A percentile compares a stretch with the other conserved stretches of the same genome.
These are phyloP conservation scores for Orbilia brochopaga DNA, from an alignment of 2,329 filamentous ascomycete genomes.

Conservation along the genomic window DNA sequence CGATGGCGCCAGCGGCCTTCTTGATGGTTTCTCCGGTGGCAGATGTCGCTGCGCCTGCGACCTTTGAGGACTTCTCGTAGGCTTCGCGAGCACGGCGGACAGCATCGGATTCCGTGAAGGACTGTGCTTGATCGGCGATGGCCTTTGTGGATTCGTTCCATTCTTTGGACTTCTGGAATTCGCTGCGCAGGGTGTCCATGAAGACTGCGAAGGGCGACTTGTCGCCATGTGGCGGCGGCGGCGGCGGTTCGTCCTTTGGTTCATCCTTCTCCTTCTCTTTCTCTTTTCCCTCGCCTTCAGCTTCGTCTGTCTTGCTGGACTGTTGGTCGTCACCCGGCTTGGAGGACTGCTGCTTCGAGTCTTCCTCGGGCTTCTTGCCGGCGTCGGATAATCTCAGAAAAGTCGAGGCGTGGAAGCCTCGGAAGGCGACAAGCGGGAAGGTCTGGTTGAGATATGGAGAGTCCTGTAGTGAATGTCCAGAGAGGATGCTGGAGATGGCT, in stretches of 20 bases:
- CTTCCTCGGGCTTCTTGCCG: constrained; percentile 40
- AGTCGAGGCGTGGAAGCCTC: constrained; percentile 46
- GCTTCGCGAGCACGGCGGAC: constrained; percentile 84
- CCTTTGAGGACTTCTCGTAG: constrained; percentile 76
- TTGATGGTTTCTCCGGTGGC: constrained; percentile 82
- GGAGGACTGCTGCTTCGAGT: constrained; percentile 27
- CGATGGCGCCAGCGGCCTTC: constrained; percentile 81
- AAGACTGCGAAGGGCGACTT: constrained; percentile 99
- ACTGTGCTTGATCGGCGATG: constrained; percentile 82
- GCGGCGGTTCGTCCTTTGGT: constrained; percentile 69
- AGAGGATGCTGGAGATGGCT: constrained; percentile 39
- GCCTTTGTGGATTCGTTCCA: constrained; percentile 99
- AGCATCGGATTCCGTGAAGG: constrained; percentile 90
- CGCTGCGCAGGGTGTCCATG: constrained; percentile 88
- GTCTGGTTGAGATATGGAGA: constrained; percentile 36
- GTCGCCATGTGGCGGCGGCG: constrained; percentile 94
- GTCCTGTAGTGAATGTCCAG: constrained; percentile 14
- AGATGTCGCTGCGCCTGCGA: constrained; percentile 72
- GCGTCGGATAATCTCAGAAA: constrained; percentile 50
- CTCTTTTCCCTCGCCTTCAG: constrained; percentile 61
- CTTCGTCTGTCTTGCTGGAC: constrained; percentile 61
- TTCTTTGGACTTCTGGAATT: constrained; percentile 96
- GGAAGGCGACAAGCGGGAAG: constrained; percentile 43
- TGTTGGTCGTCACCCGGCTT: constrained; percentile 56
- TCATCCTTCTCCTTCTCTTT: constrained; percentile 62